These are phyloP conservation scores for Oxytropis ochrocephala DNA, from an alignment of 306 rosid genomes.

Conservation along the genomic window DNA sequence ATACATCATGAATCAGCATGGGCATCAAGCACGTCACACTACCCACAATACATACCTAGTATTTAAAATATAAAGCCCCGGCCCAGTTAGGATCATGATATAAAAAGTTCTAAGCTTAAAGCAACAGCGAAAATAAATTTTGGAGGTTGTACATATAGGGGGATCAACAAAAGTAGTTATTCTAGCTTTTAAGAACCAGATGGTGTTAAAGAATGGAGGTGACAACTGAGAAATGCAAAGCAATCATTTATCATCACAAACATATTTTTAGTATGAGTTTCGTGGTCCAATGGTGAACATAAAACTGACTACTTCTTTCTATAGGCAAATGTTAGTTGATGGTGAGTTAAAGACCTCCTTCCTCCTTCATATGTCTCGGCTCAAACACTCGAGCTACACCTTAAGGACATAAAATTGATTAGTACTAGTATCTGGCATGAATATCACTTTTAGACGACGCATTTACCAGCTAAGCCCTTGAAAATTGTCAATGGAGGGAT, in stretches of 20 bases:
- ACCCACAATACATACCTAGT: not conserved
- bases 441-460: not conserved
- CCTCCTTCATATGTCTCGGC: no score
- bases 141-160: not conserved
- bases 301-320: not conserved
- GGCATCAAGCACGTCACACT: not conserved
- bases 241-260: not conserved
- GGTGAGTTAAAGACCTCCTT: no score
- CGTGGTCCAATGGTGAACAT: not conserved
- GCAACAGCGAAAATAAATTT: not conserved
- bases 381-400: no score
- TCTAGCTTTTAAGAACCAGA: not conserved
- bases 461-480: not conserved
- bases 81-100: not conserved
- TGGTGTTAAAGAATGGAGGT: not conserved
- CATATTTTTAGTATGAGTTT: not conserved
- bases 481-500: not conserved
- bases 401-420: not conserved
- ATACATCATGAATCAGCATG: not conserved
- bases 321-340: no score
- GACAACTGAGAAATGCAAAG: not conserved
- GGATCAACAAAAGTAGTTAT: not conserved
- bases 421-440: not conserved
- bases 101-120: not conserved
- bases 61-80: not conserved